Evolutionary conservation across 116 monocot genomes (phyloP).

Genomic region (Cymodocea nodosa): DNA sequence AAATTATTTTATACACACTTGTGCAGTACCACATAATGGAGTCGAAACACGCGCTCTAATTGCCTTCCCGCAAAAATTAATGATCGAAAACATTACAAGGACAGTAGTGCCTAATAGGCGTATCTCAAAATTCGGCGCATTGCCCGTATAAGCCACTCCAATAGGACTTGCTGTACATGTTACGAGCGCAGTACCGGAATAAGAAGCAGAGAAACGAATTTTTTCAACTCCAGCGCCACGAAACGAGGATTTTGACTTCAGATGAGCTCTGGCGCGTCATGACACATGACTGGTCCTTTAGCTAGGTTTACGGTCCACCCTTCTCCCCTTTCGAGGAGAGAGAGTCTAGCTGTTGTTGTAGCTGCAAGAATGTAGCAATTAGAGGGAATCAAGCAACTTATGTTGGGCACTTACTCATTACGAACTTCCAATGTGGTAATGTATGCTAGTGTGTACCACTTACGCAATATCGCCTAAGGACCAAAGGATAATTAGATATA

Average conservation of each 20-base stretch:
- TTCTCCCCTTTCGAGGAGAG: not conserved
- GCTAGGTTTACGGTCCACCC: not conserved
- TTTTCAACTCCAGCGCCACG: not conserved
- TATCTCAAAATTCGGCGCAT: not conserved
- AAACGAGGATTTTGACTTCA: not conserved
- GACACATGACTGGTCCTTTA: not conserved
- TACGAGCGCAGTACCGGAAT: not conserved
- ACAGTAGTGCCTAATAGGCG: not conserved
- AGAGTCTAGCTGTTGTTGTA: constrained; percentile 6
- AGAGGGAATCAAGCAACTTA: not conserved
- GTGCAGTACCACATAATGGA: not conserved
- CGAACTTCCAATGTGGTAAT: not conserved
- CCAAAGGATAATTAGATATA: not conserved
- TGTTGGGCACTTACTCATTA: too few relatives aligned
- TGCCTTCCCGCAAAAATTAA: not conserved
- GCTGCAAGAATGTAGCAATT: constrained; percentile 2
- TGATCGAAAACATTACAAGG: not conserved
- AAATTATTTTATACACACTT: not conserved
- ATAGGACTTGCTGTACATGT: not conserved
- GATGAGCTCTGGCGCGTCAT: not conserved
- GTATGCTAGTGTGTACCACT: not conserved
- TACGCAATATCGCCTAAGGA: not conserved
- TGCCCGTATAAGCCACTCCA: not conserved
- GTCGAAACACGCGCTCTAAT: not conserved
- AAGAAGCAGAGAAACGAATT: not conserved